These are phyloP conservation scores for Neovahlkampfia damariscottae DNA, from an alignment of 78 protist species.

Conservation along the genomic window DNA sequence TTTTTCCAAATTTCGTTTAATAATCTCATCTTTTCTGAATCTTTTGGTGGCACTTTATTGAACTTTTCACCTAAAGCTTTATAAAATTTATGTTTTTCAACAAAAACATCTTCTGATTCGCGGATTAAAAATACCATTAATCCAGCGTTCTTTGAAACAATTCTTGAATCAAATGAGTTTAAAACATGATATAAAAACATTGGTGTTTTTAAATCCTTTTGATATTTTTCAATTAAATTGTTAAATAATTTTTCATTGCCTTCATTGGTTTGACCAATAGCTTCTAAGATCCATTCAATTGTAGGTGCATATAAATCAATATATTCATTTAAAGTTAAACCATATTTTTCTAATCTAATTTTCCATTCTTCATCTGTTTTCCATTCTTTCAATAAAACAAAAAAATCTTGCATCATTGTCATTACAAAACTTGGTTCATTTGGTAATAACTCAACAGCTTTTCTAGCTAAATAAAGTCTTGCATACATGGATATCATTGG, in stretches of 20 bases:
- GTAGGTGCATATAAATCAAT: neutral
- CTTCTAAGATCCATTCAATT: neutral
- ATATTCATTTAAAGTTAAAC: neutral
- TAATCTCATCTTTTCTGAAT: neutral
- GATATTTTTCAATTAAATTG: neutral
- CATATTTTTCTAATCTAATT: neutral
- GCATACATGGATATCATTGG: constrained; percentile 70
- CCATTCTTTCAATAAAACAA: neutral
- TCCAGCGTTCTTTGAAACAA: neutral
- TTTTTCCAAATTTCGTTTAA: neutral
- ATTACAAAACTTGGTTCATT: neutral
- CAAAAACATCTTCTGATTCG: neutral
- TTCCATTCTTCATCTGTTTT: neutral
- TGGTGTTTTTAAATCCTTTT: neutral
- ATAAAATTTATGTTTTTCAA: neutral
- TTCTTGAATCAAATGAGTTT: neutral
- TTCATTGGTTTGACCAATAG: neutral
- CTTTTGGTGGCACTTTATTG: neutral
- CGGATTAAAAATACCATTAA: neutral
- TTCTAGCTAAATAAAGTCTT: constrained; percentile 39
- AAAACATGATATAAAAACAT: neutral
- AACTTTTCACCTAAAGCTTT: neutral
- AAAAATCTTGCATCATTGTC: neutral
- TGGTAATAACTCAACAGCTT: neutral
- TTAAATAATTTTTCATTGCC: neutral